These are phyloP conservation scores for Solanum piurae DNA, from an alignment of 257 asterid species.

Conservation along the genomic window DNA sequence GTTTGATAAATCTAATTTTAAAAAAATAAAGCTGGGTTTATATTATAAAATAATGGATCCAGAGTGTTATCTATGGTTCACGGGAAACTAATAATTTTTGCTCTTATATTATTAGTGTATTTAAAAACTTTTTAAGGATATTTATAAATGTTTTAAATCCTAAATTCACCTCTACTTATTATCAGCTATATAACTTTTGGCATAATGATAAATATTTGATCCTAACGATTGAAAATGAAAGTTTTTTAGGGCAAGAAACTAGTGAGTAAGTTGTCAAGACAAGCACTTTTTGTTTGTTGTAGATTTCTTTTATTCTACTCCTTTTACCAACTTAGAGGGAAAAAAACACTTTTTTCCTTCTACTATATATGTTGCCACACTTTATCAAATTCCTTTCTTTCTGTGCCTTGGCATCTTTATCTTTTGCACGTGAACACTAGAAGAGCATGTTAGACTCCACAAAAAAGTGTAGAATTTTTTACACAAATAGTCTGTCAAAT, in stretches of 20 bases:
- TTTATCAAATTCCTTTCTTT: slow-evolving; percentile 16
- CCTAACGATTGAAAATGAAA: background rate
- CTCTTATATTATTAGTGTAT: background rate
- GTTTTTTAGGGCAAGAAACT: background rate
- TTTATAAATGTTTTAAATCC: background rate
- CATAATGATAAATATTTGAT: background rate
- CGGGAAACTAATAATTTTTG: background rate
- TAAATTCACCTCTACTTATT: too few relatives aligned
- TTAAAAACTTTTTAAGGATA: background rate
- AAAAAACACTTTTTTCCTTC: background rate
- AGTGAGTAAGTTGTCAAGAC: background rate
- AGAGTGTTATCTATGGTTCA: background rate
- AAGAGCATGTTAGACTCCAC: background rate
- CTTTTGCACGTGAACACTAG: background rate
- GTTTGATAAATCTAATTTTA: too few relatives aligned
- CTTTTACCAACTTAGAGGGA: background rate
- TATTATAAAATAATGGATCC: background rate
- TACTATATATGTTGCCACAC: background rate
- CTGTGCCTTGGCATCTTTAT: background rate
- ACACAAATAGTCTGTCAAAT: background rate
- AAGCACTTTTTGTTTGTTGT: background rate
- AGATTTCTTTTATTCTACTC: slow-evolving; percentile 17
- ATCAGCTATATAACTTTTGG: background rate
- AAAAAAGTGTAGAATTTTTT: too few relatives aligned
- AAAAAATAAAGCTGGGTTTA: background rate